Evolutionary conservation across 1,284 basidiomycete genomes (phyloP).

Genomic region (Inonotus hispidus): DNA sequence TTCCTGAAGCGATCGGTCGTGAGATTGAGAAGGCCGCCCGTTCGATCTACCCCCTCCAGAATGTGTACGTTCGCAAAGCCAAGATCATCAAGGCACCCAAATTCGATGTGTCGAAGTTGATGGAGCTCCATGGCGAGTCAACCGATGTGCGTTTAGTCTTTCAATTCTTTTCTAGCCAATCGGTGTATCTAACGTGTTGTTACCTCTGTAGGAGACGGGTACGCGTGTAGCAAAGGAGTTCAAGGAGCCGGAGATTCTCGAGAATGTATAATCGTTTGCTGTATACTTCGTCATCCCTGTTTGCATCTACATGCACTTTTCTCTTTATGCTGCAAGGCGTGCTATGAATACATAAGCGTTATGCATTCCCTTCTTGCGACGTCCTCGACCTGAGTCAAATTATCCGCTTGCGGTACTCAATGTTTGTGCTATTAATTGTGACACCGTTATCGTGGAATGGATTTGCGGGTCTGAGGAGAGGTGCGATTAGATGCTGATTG

Average conservation of each 20-base stretch:
- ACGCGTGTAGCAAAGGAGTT: constrained; percentile 86
- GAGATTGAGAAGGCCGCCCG: constrained; percentile 99
- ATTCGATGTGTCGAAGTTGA: constrained; percentile 91
- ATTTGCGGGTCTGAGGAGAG: too few species aligned
- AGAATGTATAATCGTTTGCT: constrained; percentile 59
- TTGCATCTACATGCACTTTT: constrained; percentile 17
- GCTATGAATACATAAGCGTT: constrained; percentile 16
- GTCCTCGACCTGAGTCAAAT: not conserved
- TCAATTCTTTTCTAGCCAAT: not conserved
- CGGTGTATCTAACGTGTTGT: constrained; percentile 19
- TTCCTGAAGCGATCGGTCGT: constrained; percentile 97
- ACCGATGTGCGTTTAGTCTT: constrained; percentile 63
- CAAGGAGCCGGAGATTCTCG: constrained; percentile 87
- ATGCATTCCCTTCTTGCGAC: constrained; percentile 4
- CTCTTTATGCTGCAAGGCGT: constrained; percentile 8
- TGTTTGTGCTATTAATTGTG: too few species aligned
- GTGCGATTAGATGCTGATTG: too few species aligned
- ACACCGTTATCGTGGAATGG: too few species aligned
- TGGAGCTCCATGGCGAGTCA: constrained; percentile 94
- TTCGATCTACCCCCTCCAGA: constrained; percentile 97
- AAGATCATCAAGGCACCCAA: constrained; percentile 98
- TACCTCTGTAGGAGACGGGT: constrained; percentile 69
- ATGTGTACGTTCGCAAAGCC: constrained; percentile 97
- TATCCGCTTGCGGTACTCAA: too few species aligned
- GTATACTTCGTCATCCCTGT: constrained; percentile 20